Percentiles rank a stretch among this genome's conserved stretches.
Evolutionary conservation across 2,329 filamentous ascomycete genomes (phyloP).

Genomic region (Mariannaea sp.): DNA sequence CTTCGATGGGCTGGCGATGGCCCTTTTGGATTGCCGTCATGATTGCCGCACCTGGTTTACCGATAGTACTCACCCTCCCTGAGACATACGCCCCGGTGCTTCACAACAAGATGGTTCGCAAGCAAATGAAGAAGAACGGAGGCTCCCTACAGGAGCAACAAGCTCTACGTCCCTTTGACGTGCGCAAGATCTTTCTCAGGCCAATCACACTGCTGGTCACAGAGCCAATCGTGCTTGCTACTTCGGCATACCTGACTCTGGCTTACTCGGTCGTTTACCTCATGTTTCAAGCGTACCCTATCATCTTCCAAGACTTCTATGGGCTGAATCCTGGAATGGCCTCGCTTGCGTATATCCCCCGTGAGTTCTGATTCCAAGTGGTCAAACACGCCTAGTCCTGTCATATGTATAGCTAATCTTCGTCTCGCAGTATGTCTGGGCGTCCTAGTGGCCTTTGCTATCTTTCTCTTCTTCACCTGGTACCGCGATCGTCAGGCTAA

Average conservation of each 20-base stretch:
- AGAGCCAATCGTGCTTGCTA: conserved; percentile 56
- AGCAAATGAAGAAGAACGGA: conserved; percentile 52
- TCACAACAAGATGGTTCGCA: conserved; percentile 53
- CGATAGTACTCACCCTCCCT: conserved; percentile 45
- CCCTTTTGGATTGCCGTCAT: conserved; percentile 47
- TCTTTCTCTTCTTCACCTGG: conserved; percentile 37
- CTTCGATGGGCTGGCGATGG: conserved; percentile 50
- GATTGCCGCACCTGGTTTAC: conserved; percentile 37
- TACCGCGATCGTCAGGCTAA: conserved; percentile 35
- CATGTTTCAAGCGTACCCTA: conserved; percentile 57
- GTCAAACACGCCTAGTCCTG: conserved; percentile 32
- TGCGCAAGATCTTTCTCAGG: conserved; percentile 54
- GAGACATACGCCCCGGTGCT: conserved; percentile 57
- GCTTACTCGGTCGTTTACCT: conserved; percentile 58
- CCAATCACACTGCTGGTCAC: conserved; percentile 53
- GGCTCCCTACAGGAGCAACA: conserved; percentile 28
- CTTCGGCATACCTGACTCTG: conserved; percentile 55
- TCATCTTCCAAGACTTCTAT: conserved; percentile 51
- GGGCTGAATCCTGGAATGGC: conserved; percentile 53
- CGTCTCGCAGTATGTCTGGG: conserved; percentile 33
- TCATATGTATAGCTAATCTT: not conserved
- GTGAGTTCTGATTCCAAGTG: conserved; percentile 42
- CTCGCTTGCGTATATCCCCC: conserved; percentile 53
- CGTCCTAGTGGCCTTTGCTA: conserved; percentile 29
- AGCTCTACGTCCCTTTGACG: conserved; percentile 43